Percentiles rank a stretch among this genome's conserved stretches.
Evolutionary conservation across 495 filamentous ascomycete species (phyloP).

Genomic region (Talaromyces nanjingensis): DNA sequence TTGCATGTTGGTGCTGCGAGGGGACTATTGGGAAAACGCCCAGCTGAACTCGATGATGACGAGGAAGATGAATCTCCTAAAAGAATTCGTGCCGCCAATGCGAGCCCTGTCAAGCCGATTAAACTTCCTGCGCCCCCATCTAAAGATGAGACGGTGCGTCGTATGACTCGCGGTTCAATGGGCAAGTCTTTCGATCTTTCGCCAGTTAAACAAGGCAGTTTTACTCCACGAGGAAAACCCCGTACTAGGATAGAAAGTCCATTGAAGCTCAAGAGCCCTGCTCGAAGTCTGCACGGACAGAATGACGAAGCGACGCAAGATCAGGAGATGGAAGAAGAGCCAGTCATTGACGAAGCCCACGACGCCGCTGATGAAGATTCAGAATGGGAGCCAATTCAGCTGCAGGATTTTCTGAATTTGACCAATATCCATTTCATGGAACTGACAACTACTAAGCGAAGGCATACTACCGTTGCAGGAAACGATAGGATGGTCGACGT

Average conservation of each 20-base stretch:
- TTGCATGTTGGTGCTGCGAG: conserved; percentile 67
- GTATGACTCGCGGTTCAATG: conserved; percentile 24
- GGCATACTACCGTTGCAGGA: conserved; percentile 70
- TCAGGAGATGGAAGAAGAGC: conserved; percentile 16
- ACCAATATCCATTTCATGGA: conserved; percentile 98
- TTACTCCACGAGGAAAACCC: conserved; percentile 2
- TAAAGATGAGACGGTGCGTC: conserved; percentile 55
- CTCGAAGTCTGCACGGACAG: conserved; percentile 10
- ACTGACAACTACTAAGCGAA: conserved; percentile 80
- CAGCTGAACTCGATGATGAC: conserved; percentile 62
- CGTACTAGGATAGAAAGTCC: neutral
- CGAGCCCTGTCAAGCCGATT: conserved; percentile 72
- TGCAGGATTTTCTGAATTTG: conserved; percentile 90
- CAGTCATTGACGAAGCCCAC: conserved; percentile 16
- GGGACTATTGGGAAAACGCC: conserved; percentile 69
- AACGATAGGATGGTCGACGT: conserved; percentile 33
- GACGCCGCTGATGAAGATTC: conserved; percentile 17
- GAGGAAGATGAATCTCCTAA: conserved; percentile 60
- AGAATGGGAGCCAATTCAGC: conserved; percentile 63
- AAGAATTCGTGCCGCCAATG: conserved; percentile 60
- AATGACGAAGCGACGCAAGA: conserved; percentile 1
- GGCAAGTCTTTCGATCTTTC: conserved; percentile 5
- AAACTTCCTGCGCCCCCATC: conserved; percentile 58
- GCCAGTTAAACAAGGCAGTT: conserved; percentile 6
- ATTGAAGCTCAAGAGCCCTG: conserved; percentile 16